These are phyloP conservation scores for Petasospora fabianii DNA, from an alignment of 1,139 yeast genomes.

Conservation along the genomic window DNA sequence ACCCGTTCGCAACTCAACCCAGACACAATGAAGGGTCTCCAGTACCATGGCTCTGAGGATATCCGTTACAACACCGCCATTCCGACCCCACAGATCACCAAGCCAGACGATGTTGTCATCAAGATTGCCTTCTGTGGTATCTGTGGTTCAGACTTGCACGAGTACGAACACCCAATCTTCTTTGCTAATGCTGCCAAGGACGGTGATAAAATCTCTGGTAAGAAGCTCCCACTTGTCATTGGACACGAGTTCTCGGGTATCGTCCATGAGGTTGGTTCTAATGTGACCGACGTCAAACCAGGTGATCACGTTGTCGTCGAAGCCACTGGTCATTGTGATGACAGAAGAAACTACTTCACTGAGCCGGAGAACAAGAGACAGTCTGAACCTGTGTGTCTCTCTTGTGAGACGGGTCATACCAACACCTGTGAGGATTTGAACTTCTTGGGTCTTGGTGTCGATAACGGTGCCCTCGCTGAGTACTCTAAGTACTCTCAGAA, in stretches of 20 bases:
- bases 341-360: constrained; percentile 31
- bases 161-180: constrained; percentile 49
- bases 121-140: constrained; percentile 53
- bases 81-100: constrained; percentile 41
- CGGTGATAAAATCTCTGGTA: constrained; percentile 32
- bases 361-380: constrained; percentile 23
- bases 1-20: neutral
- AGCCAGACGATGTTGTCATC: constrained; percentile 47
- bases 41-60: constrained; percentile 49
- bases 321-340: constrained; percentile 51
- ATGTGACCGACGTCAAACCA: constrained; percentile 30
- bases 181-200: constrained; percentile 34
- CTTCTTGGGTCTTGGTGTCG: constrained; percentile 45
- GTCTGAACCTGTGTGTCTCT: constrained; percentile 31
- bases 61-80: constrained; percentile 41
- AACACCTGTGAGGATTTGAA: constrained; percentile 44
- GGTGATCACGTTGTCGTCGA: constrained; percentile 50
- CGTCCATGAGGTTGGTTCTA: constrained; percentile 37
- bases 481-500: constrained; percentile 44
- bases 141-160: constrained; percentile 57
- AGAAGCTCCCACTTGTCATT: constrained; percentile 40
- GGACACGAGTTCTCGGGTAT: constrained; percentile 61
- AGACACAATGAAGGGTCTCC: constrained; percentile 51
- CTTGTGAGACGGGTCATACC: constrained; percentile 33
- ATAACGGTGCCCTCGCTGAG: constrained; percentile 50